Conservation (phyloP, 352 stramenopile species). For the Phytopythium oedochilum region DNA sequence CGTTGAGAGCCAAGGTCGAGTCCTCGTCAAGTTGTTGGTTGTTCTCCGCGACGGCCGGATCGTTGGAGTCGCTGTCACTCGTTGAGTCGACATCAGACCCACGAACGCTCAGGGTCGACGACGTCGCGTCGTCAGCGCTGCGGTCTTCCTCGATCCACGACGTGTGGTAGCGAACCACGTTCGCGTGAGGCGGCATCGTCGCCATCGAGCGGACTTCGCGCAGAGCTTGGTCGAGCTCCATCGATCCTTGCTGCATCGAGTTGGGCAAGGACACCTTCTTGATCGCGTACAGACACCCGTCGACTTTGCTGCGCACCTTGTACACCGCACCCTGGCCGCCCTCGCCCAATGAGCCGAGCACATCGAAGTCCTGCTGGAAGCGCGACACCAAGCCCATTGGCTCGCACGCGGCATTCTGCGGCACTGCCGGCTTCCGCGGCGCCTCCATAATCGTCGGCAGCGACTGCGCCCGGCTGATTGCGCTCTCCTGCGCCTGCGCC, state of each 20-base stretch:
- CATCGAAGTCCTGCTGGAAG: conserved; percentile 74
- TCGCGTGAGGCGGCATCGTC: conserved; percentile 54
- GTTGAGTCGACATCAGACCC: conserved; percentile 29
- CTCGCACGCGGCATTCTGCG: conserved; percentile 1
- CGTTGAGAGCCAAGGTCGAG: conserved; percentile 12
- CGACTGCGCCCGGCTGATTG: conserved; percentile 1
- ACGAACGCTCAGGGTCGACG: conserved; percentile 26
- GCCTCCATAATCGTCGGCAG: conserved; percentile 2
- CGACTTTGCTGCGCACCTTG: conserved; percentile 69
- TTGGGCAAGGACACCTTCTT: conserved; percentile 67
- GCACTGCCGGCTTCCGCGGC: neutral
- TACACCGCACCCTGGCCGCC: conserved; percentile 72
- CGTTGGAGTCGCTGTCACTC: neutral
- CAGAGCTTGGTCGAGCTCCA: conserved; percentile 47
- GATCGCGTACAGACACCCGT: conserved; percentile 70
- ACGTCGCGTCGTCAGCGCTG: conserved; percentile 17
- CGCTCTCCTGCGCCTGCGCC: conserved; percentile 3
- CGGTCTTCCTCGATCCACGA: conserved; percentile 67
- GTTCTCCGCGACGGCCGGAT: neutral
- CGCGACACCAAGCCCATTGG: conserved; percentile 26
- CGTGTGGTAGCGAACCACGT: conserved; percentile 80
- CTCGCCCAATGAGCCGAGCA: conserved; percentile 53
- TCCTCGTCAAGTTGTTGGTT: conserved; percentile 25
- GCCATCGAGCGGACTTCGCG: conserved; percentile 79
- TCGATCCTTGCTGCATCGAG: conserved; percentile 31